Evolutionary conservation across 2,329 filamentous ascomycete species (phyloP), one percentile per base, ranked within the genome.

Genomic region (Atkinsonella hypoxylon): DNA sequence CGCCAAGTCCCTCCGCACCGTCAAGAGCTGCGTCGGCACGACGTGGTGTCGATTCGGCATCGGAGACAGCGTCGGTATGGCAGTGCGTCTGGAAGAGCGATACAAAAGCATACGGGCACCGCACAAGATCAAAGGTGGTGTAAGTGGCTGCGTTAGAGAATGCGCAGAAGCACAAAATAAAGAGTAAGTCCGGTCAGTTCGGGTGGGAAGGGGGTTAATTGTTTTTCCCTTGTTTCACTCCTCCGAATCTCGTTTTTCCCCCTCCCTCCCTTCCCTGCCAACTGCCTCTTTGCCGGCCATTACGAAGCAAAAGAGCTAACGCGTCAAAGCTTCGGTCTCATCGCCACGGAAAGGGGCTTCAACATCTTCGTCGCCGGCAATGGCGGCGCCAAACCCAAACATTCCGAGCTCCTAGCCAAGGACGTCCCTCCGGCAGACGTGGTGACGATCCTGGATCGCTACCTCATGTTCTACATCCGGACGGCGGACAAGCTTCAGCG

Each of bases 111-210:
- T 95, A 52, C 81, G 89, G n/a, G 77, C 78, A 15, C 89, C 89
- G 9, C 89, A 95, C 66, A 95, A 95, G 73, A 79, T 94, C 64
- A 95, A 95, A 67, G 89, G 87, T 1, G 89, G 87, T 50, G 89
- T 95, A 0, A 90, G 85, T 50, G 89, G 89, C 12, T 95, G 89
- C 56, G 88, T 95, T n/a, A 77, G 89, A 50, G 89, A 95, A 67
- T 95, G 89, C 58, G 89, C 89, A 0, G 89, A 95, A 67, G 89
- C 89, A 1, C 89, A 94, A 62, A 91, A 84, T 67, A 95, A 95
- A 68, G 89, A 95, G 82, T 85, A 67, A 59, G 79, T 68, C 5
- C 9, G 6, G 18, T 32, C 0, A 1, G 13, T 31, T 26, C n/a
- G n/a, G n/a, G n/a, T n/a, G n/a, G n/a, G n/a, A n/a, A n/a, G n/a